Evolutionary conservation across 768 basidiomycete species (phyloP).

Genomic region (Austroboletus festivus): DNA sequence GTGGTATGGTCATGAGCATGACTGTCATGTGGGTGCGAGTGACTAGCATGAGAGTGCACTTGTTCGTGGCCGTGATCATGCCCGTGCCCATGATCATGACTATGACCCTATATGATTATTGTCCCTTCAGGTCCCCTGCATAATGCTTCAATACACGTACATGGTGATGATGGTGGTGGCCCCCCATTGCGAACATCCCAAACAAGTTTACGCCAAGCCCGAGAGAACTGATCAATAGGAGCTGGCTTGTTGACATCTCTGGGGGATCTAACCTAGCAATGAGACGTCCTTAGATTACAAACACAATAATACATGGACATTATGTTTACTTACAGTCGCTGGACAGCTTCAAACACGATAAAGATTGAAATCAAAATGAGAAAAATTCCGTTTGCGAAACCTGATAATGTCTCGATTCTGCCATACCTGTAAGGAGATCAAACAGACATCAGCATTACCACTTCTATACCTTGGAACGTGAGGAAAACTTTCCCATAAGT

Average conservation of each 20-base stretch:
- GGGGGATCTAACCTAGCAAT: slow-evolving; percentile 78
- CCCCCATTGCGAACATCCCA: slow-evolving; percentile 98
- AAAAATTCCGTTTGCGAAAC: slow-evolving; percentile 97
- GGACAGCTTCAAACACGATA: slow-evolving; percentile 96
- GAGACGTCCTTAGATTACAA: not conserved
- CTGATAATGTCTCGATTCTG: slow-evolving; percentile 94
- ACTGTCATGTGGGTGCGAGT: slow-evolving; percentile 32
- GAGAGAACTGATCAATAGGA: slow-evolving; percentile 83
- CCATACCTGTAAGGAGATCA: slow-evolving; percentile 61
- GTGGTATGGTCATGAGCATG: slow-evolving; percentile 30
- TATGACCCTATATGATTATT: slow-evolving; percentile 17
- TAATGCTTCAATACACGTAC: slow-evolving; percentile 38
- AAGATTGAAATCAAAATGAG: slow-evolving; percentile 93
- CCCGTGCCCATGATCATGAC: slow-evolving; percentile 14
- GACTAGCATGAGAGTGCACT: slow-evolving; percentile 36
- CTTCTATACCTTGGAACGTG: not conserved
- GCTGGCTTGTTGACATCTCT: slow-evolving; percentile 94
- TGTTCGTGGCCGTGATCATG: slow-evolving; percentile 13
- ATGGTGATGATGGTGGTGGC: slow-evolving; percentile 74
- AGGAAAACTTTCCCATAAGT: slow-evolving; percentile 77
- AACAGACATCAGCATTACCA: not conserved
- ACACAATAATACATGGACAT: slow-evolving; percentile 19
- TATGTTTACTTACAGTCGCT: slow-evolving; percentile 64
- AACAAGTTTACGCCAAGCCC: slow-evolving; percentile 94
- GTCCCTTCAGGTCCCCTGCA: not conserved